phyloP scores from a whole-genome alignment of 2,329 filamentous ascomycete species.

The Cladosporium sp. region DNA sequence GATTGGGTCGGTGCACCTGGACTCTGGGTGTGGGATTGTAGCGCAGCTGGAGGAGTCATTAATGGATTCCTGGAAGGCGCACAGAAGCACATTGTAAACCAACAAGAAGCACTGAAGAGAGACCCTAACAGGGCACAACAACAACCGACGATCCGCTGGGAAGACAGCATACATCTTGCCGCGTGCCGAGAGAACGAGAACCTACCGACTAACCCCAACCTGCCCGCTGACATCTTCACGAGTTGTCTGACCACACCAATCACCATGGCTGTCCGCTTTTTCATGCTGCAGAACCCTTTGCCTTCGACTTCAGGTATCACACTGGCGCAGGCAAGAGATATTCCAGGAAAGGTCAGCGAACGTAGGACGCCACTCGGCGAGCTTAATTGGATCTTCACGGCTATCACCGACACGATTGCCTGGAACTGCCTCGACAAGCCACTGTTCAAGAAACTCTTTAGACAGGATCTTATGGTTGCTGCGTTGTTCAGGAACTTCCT shows the following conservation, averaged over 20 bases:
- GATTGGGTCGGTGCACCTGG: slow-evolving; percentile 94
- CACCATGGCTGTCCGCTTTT: slow-evolving; percentile 95
- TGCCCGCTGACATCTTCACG: slow-evolving; percentile 94
- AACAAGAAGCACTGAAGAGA: slow-evolving; percentile 71
- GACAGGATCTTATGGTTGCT: slow-evolving; percentile 98
- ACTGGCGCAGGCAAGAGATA: slow-evolving; percentile 80
- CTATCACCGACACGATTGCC: slow-evolving; percentile 97
- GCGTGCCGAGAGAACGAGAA: slow-evolving; percentile 90
- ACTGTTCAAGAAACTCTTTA: slow-evolving; percentile 93
- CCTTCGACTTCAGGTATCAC: slow-evolving; percentile 61
- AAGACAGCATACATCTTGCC: slow-evolving; percentile 88
- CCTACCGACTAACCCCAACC: slow-evolving; percentile 86
- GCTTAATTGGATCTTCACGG: slow-evolving; percentile 98
- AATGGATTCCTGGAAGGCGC: slow-evolving; percentile 93
- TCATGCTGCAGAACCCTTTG: slow-evolving; percentile 87
- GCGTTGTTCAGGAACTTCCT: slow-evolving; percentile 96
- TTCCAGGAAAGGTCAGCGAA: slow-evolving; percentile 90
- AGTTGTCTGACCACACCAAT: slow-evolving; percentile 96
- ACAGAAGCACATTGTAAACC: slow-evolving; percentile 90
- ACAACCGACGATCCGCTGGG: slow-evolving; percentile 60
- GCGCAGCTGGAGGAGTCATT: slow-evolving; percentile 92
- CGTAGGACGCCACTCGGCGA: slow-evolving; percentile 91
- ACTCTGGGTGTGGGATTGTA: slow-evolving; percentile 97
- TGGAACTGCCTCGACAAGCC: slow-evolving; percentile 93
- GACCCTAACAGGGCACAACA: slow-evolving; percentile 58